Evolutionary conservation across 2,329 filamentous ascomycete species (phyloP).

Genomic region (Venturiaceae sp.): DNA sequence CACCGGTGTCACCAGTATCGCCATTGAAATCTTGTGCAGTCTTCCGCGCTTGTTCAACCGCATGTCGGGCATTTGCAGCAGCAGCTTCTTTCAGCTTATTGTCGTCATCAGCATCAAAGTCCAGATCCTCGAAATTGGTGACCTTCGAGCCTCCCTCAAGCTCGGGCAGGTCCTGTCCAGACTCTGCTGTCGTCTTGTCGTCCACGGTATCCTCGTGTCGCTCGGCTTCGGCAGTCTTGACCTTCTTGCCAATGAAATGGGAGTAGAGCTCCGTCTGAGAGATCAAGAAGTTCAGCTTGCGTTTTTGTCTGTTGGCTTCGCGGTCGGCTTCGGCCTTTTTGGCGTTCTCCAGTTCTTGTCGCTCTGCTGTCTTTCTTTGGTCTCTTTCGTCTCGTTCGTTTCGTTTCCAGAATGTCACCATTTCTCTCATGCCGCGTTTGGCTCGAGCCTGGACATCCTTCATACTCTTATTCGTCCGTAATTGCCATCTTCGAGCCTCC

Average conservation of each 20-base stretch:
- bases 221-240: conserved; percentile 94
- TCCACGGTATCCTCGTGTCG: conserved; percentile 66
- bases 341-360: conserved; percentile 90
- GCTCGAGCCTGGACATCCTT: conserved; percentile 95
- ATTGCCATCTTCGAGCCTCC: conserved; percentile 93
- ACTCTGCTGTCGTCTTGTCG: conserved; percentile 25
- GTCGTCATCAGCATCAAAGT: conserved; percentile 94
- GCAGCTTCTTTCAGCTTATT: conserved; percentile 70
- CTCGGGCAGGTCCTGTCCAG: neutral
- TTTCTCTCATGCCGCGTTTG: conserved; percentile 97
- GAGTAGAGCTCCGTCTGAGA: conserved; percentile 98
- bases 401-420: conserved; percentile 99
- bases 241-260: conserved; percentile 99
- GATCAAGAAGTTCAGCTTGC: conserved; percentile 98
- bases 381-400: conserved; percentile 97
- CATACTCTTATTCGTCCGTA: conserved; percentile 94
- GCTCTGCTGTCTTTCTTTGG: conserved; percentile 84
- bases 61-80: conserved; percentile 91
- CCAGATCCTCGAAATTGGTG: conserved; percentile 86
- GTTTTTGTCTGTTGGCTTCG: conserved; percentile 93
- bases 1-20: conserved; percentile 17
- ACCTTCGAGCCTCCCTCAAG: conserved; percentile 51
- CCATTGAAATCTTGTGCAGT: conserved; percentile 85
- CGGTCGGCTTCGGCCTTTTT: conserved; percentile 95
- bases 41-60: conserved; percentile 87